Evolutionary conservation across 192 early-diverging fungal species (phyloP).

Genomic region (Coemansia sp.): DNA sequence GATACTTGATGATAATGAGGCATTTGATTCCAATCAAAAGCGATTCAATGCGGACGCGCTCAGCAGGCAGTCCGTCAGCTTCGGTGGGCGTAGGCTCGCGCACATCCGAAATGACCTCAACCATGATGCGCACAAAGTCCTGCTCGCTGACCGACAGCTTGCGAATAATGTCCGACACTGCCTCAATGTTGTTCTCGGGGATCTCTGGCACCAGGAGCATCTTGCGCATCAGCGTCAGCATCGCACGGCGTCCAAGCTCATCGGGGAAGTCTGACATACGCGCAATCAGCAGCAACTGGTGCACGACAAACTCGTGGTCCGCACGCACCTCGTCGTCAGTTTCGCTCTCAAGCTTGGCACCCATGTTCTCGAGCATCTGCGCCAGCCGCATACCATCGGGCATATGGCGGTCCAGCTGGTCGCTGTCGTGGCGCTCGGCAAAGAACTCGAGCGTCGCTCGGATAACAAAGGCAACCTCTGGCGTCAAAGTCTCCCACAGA

Average conservation of each 20-base stretch:
- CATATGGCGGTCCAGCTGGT: slow-evolving; percentile 61
- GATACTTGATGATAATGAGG: slow-evolving; percentile 65
- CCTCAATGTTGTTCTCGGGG: slow-evolving; percentile 71
- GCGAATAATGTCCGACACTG: slow-evolving; percentile 73
- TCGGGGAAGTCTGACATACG: slow-evolving; percentile 80
- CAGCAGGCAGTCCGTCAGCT: slow-evolving; percentile 23
- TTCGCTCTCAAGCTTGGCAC: slow-evolving; percentile 41
- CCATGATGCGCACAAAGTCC: slow-evolving; percentile 84
- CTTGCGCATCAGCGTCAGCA: slow-evolving; percentile 74
- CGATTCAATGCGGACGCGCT: slow-evolving; percentile 43
- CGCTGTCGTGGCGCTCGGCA: slow-evolving; percentile 53
- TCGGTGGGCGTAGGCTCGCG: slow-evolving; percentile 52
- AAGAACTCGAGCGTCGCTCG: slow-evolving; percentile 48
- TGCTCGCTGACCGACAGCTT: slow-evolving; percentile 75
- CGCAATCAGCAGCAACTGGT: slow-evolving; percentile 71
- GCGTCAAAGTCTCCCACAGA: slow-evolving; percentile 55
- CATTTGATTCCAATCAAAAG: slow-evolving; percentile 61
- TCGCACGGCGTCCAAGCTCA: slow-evolving; percentile 81
- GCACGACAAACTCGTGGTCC: slow-evolving; percentile 52
- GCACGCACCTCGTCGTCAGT: slow-evolving; percentile 43
- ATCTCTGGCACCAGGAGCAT: slow-evolving; percentile 74
- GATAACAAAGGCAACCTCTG: slow-evolving; percentile 55
- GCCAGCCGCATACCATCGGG: slow-evolving; percentile 66
- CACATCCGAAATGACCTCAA: slow-evolving; percentile 80
- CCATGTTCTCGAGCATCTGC: slow-evolving; percentile 44